Base-by-base conservation (phyloP, 805 yeast species). In the Candida corydali region DNA sequence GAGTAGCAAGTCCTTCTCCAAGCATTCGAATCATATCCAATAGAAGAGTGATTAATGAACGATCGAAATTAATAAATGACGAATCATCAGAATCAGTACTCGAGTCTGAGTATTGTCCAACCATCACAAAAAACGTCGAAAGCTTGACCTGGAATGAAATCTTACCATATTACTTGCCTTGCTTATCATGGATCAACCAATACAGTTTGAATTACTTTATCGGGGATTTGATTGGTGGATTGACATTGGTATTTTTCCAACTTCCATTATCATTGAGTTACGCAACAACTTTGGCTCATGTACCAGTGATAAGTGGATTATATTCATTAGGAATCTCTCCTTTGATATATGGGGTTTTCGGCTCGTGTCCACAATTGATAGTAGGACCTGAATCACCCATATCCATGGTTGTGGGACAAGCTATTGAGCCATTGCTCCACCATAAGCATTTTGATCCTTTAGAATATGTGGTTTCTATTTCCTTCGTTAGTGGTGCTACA, bases 231-330 rank as follows among this genome's bases (percentile, higher is more conserved):
- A 59, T 82, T 12, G 95, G 96, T 2, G 98, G 98, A 0, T 50
- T 87, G 4, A 80, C 97, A 0, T 58, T 89, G 24, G 96, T 96
- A 0, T 82, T 93, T 4, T 91, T 88, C 59, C 97, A 89, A 55
- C 78, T 91, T 33, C 98, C 98, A 1, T 65, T 91, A 37, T 82
- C 88, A 5, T 43, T 67, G 14, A 65, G 71, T 2, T 67, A 65
- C 40, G 62, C 72, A 10, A 57, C 63, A 2, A 55, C 71, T 0
- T 52, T 67, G 37, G 73, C 72, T 3, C 64, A 67, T 38, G 70
- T 65, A 1, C 72, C 73, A 0, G 63, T 65, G 2, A 44, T 61
- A 7, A 59, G 64, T 31, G 73, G 71, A 0, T 49, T 67, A 12
- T 51, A 56, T 29, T 63, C 71, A 0, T 46, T 67, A 28, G 71